A percentile compares a stretch with the other conserved stretches of the same genome.
Conservation (phyloP, 1,139 yeast genomes). For the Sugiyamaella neomexicana region DNA sequence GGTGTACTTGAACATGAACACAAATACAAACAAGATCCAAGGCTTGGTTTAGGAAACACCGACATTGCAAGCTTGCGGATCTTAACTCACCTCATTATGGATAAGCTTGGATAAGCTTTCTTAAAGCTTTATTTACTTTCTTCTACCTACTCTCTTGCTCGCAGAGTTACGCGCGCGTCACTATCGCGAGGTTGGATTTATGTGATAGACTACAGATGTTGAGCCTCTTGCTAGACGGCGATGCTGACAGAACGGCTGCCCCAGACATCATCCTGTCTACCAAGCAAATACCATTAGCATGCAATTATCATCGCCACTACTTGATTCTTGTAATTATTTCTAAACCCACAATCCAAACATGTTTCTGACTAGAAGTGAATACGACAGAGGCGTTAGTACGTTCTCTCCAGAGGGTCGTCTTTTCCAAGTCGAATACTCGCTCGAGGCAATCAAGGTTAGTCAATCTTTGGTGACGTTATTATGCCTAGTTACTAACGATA, state of each 20-base stretch:
- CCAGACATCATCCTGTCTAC: neutral
- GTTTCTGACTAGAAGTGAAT: slow-evolving; percentile 98
- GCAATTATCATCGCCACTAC: neutral
- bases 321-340: neutral
- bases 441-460: slow-evolving; percentile 87
- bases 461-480: neutral
- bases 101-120: too few species aligned
- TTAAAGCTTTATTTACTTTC: neutral
- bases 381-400: slow-evolving; percentile 97
- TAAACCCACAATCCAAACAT: slow-evolving; percentile 43
- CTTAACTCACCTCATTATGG: too few species aligned
- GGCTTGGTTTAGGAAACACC: too few species aligned
- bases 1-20: too few species aligned
- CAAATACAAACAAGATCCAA: too few species aligned
- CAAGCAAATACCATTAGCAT: neutral
- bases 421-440: slow-evolving; percentile 96
- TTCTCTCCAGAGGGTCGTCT: slow-evolving; percentile 98
- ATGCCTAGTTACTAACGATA: slow-evolving; percentile 29
- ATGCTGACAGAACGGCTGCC: too few species aligned
- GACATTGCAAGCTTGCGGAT: too few species aligned
- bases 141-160: neutral
- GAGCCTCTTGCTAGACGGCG: neutral
- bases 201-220: too few species aligned
- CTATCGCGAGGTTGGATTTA: neutral
- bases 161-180: neutral